phyloP scores from a whole-genome alignment of 768 basidiomycete genomes.

The Auriculariales sp. region DNA sequence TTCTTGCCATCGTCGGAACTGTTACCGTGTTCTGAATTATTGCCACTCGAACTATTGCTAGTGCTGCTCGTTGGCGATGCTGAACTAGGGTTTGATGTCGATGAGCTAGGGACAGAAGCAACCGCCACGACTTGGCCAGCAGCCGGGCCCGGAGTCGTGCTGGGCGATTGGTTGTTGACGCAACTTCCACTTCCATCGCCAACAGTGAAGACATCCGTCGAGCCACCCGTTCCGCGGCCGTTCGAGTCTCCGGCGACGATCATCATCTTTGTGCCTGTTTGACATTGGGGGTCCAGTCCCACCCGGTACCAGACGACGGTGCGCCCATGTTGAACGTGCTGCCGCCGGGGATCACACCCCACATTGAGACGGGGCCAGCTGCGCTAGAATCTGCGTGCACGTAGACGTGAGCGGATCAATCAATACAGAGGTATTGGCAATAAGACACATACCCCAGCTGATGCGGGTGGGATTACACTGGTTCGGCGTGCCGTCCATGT shows the following conservation, averaged over 20 bases:
- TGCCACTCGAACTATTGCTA: neutral
- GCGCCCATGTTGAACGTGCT: slow-evolving; percentile 25
- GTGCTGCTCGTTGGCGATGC: neutral
- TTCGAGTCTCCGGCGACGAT: slow-evolving; percentile 53
- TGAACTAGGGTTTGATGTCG: neutral
- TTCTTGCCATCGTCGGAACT: neutral
- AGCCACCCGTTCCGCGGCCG: slow-evolving; percentile 58
- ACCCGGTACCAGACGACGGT: slow-evolving; percentile 36
- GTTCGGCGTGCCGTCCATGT: slow-evolving; percentile 23
- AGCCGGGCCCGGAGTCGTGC: neutral
- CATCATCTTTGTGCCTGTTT: slow-evolving; percentile 50
- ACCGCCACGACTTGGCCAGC: neutral
- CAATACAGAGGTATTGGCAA: slow-evolving; percentile 1
- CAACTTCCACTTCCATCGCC: neutral
- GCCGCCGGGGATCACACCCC: slow-evolving; percentile 31
- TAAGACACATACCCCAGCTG: slow-evolving; percentile 2
- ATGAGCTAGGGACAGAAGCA: too few species aligned
- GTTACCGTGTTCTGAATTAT: neutral
- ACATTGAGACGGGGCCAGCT: slow-evolving; percentile 67
- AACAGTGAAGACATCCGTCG: neutral
- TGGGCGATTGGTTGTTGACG: neutral
- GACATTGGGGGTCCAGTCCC: slow-evolving; percentile 51
- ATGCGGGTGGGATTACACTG: slow-evolving; percentile 4
- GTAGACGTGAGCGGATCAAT: neutral
- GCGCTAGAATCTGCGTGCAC: slow-evolving; percentile 53